These are phyloP conservation scores for Pestalotiopsis sp. DNA, from an alignment of 2,329 filamentous ascomycete species.

Conservation along the genomic window DNA sequence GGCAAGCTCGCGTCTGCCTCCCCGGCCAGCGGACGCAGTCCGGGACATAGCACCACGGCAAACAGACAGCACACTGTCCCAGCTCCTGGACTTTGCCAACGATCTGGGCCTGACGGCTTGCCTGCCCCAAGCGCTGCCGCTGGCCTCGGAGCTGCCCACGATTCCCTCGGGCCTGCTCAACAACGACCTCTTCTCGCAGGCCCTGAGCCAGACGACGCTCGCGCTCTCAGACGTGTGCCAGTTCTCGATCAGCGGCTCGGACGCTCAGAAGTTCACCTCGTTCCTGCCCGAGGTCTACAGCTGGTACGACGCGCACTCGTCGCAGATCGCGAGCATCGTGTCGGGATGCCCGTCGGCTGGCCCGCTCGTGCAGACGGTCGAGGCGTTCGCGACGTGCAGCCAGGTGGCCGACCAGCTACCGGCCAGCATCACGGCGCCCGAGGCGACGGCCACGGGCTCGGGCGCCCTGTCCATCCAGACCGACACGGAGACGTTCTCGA, in stretches of 20 bases:
- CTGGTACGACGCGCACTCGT: conserved; percentile 22
- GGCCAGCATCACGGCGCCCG: background rate
- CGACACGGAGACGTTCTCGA: conserved; percentile 1
- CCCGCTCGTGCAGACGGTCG: background rate
- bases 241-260: conserved; percentile 23
- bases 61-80: background rate
- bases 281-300: conserved; percentile 25
- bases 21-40: background rate
- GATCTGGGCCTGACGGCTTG: conserved; percentile 20
- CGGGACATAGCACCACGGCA: background rate
- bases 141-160: conserved; percentile 21
- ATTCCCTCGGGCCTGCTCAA: conserved; percentile 21
- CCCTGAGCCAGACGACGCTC: conserved; percentile 25
- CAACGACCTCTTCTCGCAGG: conserved; percentile 21
- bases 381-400: background rate
- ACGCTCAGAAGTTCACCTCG: conserved; percentile 19
- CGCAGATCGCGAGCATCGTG: conserved; percentile 17
- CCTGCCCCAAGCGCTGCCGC: conserved; percentile 21
- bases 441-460: background rate
- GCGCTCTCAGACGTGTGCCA: conserved; percentile 22
- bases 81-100: background rate
- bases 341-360: conserved; percentile 17
- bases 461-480: background rate
- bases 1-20: background rate
- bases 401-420: background rate